Conservation (phyloP, 192 early-diverging fungal genomes). For the Backusella luteola region DNA sequence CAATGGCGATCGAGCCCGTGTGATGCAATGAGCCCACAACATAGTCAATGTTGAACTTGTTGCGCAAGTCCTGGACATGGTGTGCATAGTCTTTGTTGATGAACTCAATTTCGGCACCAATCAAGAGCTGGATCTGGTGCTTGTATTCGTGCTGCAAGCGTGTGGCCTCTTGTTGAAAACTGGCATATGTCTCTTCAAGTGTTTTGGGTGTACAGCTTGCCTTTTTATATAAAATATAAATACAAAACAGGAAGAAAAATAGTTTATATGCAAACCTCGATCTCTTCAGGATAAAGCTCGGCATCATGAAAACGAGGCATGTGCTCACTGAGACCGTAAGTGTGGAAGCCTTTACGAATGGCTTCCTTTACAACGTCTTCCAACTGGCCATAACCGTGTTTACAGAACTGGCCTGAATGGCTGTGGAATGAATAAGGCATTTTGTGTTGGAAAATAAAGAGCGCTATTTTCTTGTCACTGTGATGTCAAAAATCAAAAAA, state of each 20-base stretch:
- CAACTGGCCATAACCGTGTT: conserved; percentile 83
- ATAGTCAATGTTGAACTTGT: conserved; percentile 67
- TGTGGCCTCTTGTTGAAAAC: conserved; percentile 73
- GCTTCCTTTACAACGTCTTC: conserved; percentile 82
- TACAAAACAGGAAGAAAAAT: neutral
- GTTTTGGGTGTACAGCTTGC: conserved; percentile 62
- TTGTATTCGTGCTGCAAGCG: conserved; percentile 67
- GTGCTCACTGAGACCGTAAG: conserved; percentile 89
- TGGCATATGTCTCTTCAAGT: conserved; percentile 58
- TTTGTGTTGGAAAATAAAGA: neutral
- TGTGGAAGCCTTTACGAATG: conserved; percentile 66
- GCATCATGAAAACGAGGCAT: conserved; percentile 73
- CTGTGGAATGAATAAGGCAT: conserved; percentile 89
- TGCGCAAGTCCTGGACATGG: conserved; percentile 50
- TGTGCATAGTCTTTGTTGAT: conserved; percentile 57
- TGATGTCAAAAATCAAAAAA: no score
- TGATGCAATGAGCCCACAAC: conserved; percentile 95
- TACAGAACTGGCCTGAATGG: conserved; percentile 96
- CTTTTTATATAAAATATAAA: conserved; percentile 34
- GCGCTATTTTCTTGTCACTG: no score
- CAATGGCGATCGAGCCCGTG: conserved; percentile 74
- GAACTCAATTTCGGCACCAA: conserved; percentile 91
- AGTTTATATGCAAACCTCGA: conserved; percentile 26
- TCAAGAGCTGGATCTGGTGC: conserved; percentile 64
- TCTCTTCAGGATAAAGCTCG: conserved; percentile 95